These are phyloP conservation scores for Coemansia sp. DNA, from an alignment of 192 early-diverging fungal genomes.

Conservation along the genomic window DNA sequence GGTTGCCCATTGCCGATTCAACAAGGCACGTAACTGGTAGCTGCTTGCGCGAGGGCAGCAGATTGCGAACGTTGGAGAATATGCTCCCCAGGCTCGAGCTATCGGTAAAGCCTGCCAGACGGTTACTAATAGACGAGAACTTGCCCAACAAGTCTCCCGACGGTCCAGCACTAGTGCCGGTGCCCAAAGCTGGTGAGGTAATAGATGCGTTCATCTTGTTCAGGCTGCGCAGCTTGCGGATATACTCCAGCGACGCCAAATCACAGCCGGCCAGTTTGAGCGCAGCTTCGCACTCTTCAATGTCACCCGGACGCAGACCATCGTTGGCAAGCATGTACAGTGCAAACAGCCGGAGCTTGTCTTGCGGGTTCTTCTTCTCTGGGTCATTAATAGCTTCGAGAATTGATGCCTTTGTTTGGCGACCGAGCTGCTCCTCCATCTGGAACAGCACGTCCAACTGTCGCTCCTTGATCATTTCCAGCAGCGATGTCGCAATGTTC, in stretches of 20 bases:
- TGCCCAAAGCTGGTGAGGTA: constrained; percentile 16
- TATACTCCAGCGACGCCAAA: constrained; percentile 73
- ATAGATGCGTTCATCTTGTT: constrained; percentile 40
- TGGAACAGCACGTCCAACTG: constrained; percentile 94
- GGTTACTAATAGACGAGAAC: constrained; percentile 69
- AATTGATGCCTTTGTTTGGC: constrained; percentile 73
- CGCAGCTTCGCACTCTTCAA: constrained; percentile 81
- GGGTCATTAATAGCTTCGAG: constrained; percentile 82
- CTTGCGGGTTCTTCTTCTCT: constrained; percentile 75
- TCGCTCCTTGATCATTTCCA: constrained; percentile 87
- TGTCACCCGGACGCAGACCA: constrained; percentile 76
- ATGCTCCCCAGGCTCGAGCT: constrained; percentile 72
- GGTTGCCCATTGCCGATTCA: constrained; percentile 78
- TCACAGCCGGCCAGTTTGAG: constrained; percentile 73
- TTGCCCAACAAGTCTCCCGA: constrained; percentile 55
- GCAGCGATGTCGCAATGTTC: constrained; percentile 90
- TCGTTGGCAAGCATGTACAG: constrained; percentile 80
- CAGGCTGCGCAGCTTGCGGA: constrained; percentile 65
- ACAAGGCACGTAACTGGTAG: constrained; percentile 82
- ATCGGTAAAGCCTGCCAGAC: constrained; percentile 70
- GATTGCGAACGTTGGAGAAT: constrained; percentile 89
- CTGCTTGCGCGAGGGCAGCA: constrained; percentile 89
- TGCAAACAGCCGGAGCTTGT: constrained; percentile 89
- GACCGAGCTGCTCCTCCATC: constrained; percentile 84
- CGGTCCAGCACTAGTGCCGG: constrained; percentile 7